A percentile compares a stretch with the other conserved stretches of the same genome.
Evolutionary conservation across 768 basidiomycete species (phyloP).

Genomic region (Mrakia hoshinonis): DNA sequence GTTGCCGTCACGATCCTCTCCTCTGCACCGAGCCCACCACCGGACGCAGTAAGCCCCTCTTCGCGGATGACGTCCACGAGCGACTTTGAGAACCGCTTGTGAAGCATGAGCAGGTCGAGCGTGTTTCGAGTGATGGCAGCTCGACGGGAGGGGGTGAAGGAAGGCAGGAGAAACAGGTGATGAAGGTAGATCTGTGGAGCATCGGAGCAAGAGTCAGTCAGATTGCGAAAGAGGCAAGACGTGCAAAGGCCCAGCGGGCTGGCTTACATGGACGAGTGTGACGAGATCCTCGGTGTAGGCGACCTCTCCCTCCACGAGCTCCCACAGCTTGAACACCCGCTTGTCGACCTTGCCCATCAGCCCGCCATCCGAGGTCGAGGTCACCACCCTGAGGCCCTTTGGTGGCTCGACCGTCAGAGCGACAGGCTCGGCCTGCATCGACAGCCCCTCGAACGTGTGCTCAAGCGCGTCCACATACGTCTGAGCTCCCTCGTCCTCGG

Average conservation of each 20-base stretch:
- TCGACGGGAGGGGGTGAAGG: constrained; percentile 30
- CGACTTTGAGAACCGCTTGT: constrained; percentile 33
- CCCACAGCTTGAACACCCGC: constrained; percentile 24
- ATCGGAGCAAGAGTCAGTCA: not conserved
- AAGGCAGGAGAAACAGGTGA: constrained; percentile 32
- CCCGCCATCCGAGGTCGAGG: not conserved
- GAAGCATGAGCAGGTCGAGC: constrained; percentile 30
- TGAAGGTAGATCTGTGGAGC: constrained; percentile 34
- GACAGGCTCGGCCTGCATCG: not conserved
- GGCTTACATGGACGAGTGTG: constrained; percentile 26
- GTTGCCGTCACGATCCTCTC: constrained; percentile 35
- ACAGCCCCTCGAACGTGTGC: not conserved
- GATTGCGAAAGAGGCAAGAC: not conserved
- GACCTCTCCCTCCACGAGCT: constrained; percentile 27
- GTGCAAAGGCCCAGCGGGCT: too few relatives aligned
- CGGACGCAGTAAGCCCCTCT: constrained; percentile 34
- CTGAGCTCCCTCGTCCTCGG: not conserved
- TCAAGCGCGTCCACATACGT: not conserved
- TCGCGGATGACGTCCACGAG: constrained; percentile 40
- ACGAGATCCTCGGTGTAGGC: constrained; percentile 26
- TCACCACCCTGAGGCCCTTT: not conserved
- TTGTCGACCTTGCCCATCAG: constrained; percentile 14
- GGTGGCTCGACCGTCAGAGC: not conserved
- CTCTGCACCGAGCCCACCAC: not conserved
- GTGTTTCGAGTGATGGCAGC: constrained; percentile 32